phyloP scores from a whole-genome alignment of 768 basidiomycete genomes.

The Cyclocybe cylindracea region DNA sequence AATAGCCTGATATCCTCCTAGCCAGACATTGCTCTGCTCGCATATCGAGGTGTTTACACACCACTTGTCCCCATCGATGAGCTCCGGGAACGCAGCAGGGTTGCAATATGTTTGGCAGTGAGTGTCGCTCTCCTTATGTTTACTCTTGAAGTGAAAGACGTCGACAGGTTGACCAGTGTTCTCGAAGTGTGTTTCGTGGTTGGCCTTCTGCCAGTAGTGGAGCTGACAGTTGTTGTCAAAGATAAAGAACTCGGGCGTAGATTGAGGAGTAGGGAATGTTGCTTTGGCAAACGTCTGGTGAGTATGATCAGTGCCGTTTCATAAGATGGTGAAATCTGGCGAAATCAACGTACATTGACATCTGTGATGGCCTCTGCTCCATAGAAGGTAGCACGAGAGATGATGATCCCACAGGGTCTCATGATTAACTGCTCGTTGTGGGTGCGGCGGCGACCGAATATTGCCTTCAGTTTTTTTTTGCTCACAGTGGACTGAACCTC shows the following conservation, averaged over 20 bases:
- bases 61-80: slow-evolving; percentile 18
- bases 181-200: slow-evolving; percentile 16
- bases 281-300: slow-evolving; percentile 20
- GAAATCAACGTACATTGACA: slow-evolving; percentile 17
- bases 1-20: slow-evolving; percentile 26
- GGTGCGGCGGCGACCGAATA: slow-evolving; percentile 27
- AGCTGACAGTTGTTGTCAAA: slow-evolving; percentile 27
- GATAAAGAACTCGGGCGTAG: slow-evolving; percentile 19
- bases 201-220: slow-evolving; percentile 7
- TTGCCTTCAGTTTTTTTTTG: slow-evolving; percentile 20
- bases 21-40: slow-evolving; percentile 35
- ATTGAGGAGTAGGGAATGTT: slow-evolving; percentile 16
- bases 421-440: slow-evolving; percentile 31
- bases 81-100: slow-evolving; percentile 19
- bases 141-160: slow-evolving; percentile 28
- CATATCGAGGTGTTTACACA: slow-evolving; percentile 33
- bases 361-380: slow-evolving; percentile 25
- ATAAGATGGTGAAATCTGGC: not conserved
- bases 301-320: not conserved
- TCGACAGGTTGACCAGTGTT: slow-evolving; percentile 21
- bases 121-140: slow-evolving; percentile 24
- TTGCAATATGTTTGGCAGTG: slow-evolving; percentile 27
- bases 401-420: slow-evolving; percentile 27
- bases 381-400: slow-evolving; percentile 26
- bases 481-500: slow-evolving; percentile 13